Conservation (phyloP, 768 basidiomycete genomes). For the Wakefieldia striispora region DNA sequence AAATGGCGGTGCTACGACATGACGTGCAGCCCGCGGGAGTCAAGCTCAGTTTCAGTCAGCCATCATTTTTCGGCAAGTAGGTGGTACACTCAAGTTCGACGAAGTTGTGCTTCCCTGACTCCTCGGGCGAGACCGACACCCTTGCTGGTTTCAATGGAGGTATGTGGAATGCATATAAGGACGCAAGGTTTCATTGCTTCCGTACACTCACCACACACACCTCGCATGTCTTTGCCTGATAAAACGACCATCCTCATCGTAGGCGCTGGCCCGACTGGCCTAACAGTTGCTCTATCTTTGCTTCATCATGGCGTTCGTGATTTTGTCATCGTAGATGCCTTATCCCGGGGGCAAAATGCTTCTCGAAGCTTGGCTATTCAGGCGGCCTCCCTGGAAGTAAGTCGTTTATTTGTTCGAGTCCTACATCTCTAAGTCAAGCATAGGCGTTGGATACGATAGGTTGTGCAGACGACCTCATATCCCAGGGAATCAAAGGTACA, state of each 20-base stretch:
- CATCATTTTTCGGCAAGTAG: too few relatives aligned
- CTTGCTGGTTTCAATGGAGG: too few relatives aligned
- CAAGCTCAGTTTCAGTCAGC: too few relatives aligned
- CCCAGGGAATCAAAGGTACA: conserved; percentile 34
- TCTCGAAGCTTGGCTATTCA: conserved; percentile 49
- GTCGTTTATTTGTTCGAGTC: not conserved
- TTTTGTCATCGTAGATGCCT: conserved; percentile 44
- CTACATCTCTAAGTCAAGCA: conserved; percentile 29
- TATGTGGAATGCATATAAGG: too few relatives aligned
- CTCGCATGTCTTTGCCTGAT: conserved; percentile 28
- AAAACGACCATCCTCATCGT: conserved; percentile 46
- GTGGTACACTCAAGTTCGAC: too few relatives aligned
- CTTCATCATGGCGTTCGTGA: conserved; percentile 40
- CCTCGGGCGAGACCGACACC: too few relatives aligned
- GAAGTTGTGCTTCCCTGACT: too few relatives aligned
- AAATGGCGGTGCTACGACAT: too few relatives aligned
- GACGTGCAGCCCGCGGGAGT: too few relatives aligned
- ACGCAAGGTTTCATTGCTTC: too few relatives aligned
- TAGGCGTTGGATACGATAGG: conserved; percentile 44
- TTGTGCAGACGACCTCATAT: conserved; percentile 39
- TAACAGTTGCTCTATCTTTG: conserved; percentile 46
- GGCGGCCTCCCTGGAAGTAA: conserved; percentile 51
- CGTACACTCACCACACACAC: too few relatives aligned
- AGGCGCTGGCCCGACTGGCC: conserved; percentile 50
- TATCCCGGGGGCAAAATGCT: conserved; percentile 29